Base-by-base conservation (phyloP, 768 basidiomycete genomes). In the Rubroboletus pulcherrimus region DNA sequence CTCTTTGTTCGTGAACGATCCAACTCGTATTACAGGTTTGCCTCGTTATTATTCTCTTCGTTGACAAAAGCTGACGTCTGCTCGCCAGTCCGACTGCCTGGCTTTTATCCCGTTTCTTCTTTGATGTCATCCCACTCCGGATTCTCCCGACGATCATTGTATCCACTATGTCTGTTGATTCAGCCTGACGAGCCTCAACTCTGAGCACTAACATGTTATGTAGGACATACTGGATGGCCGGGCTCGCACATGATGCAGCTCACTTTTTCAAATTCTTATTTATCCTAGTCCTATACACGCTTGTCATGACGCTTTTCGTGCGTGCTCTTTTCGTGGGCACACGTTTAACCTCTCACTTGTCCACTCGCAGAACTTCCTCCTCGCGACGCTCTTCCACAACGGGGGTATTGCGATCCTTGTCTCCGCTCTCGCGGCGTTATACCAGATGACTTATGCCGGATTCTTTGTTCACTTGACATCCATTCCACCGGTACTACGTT, bases 191-290 rank as follows among this genome's bases (percentile, higher is more conserved):
- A 40, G 3, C 33, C 15, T 33, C 6, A 14, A 42, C 17, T 41
- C 17, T 48, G 39, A 38, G 34, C 26, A 53, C 61, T 57, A 44
- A 63, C 53, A 21, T 31, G 12, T n/a, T 48, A 26, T 31, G 10
- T 47, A 89, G 87, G 50, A 87, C 86, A n/a, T 93, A 93, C 63
- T 93, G 91, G 91, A 94, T 98, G 95, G 92, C 93, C 3, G 94
- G 95, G 12, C 81, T 98, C 5, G 81, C 90, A 2, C 78, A 78
- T 5, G 81, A 89, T 41, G 85, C 93, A 2, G 81, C 85, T 0
- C 78, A 88, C 67, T 98, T 88, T 78, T 98, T 97, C 86, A 98
- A 97, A 66, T 98, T 91, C 74, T 76, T 97, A 21, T 82, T 98
- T 65, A 89, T 97, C 57, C 78, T 98, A 17, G 86, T 93, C 19